phyloP scores from a whole-genome alignment of 768 basidiomycete species.

The Rhizopogon vulgaris region DNA sequence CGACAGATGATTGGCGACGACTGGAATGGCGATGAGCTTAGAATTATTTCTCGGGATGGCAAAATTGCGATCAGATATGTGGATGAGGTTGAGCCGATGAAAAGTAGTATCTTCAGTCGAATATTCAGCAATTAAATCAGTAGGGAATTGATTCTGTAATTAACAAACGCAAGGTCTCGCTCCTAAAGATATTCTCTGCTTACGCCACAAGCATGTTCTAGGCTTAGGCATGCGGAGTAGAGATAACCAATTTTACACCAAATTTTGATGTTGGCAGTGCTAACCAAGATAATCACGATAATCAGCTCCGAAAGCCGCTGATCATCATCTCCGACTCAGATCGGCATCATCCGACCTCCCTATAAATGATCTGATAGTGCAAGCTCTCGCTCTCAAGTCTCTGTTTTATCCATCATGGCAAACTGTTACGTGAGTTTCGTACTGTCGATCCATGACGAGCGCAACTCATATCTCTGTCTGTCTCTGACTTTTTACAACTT shows the following conservation, averaged over 20 bases:
- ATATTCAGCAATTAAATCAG: conserved; percentile 6
- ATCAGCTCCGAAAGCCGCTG: conserved; percentile 9
- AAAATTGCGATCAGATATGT: conserved; percentile 32
- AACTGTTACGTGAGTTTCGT: conserved; percentile 12
- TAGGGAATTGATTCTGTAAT: too few species aligned
- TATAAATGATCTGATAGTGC: conserved; percentile 7
- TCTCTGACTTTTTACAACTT: conserved; percentile 4
- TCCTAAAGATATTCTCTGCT: too few species aligned
- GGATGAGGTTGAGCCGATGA: conserved; percentile 21
- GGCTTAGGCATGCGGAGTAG: too few species aligned
- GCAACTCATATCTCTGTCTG: background rate
- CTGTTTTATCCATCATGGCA: conserved; percentile 11
- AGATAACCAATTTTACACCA: too few species aligned
- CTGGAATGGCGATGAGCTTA: conserved; percentile 36
- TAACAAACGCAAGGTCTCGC: too few species aligned
- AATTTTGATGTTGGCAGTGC: too few species aligned
- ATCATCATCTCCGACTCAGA: conserved; percentile 11
- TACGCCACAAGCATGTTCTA: too few species aligned
- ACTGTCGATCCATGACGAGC: background rate
- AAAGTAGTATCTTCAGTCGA: conserved; percentile 8
- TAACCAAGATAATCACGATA: background rate
- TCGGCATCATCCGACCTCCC: conserved; percentile 13
- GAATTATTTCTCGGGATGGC: conserved; percentile 31
- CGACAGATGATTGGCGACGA: conserved; percentile 18
- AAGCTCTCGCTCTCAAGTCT: background rate